phyloP scores from a whole-genome alignment of 2,329 filamentous ascomycete species.

The Colletotrichum spinosum region DNA sequence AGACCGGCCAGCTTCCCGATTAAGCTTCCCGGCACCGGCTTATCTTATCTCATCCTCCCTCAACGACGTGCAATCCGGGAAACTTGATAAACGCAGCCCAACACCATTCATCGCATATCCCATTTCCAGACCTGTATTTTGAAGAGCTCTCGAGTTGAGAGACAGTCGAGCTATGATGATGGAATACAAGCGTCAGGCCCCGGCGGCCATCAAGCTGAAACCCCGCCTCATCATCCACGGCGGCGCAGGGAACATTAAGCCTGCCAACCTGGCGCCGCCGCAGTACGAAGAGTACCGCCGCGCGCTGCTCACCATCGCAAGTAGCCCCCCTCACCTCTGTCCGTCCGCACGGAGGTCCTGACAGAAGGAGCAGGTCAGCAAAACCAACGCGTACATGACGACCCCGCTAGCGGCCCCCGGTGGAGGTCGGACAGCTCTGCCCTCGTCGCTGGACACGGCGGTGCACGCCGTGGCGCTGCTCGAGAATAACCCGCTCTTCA shows the following conservation, averaged over 20 bases:
- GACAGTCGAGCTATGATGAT: slow-evolving; percentile 43
- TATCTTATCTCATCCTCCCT: slow-evolving; percentile 29
- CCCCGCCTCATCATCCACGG: slow-evolving; percentile 78
- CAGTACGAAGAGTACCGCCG: slow-evolving; percentile 69
- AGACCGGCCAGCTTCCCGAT: slow-evolving; percentile 32
- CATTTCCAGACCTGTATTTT: not conserved
- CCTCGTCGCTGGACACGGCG: slow-evolving; percentile 77
- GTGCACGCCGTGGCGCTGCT: slow-evolving; percentile 80
- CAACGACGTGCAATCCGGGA: not conserved
- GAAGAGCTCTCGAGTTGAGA: too few species aligned
- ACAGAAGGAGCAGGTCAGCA: slow-evolving; percentile 51
- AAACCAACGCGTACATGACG: slow-evolving; percentile 60
- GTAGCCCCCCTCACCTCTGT: slow-evolving; percentile 35
- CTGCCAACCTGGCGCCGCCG: slow-evolving; percentile 66
- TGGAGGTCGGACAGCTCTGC: slow-evolving; percentile 40
- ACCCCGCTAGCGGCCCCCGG: slow-evolving; percentile 41
- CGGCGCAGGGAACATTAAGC: slow-evolving; percentile 77
- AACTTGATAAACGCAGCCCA: not conserved
- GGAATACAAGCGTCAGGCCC: slow-evolving; percentile 52
- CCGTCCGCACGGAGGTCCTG: too few species aligned
- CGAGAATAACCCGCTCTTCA: slow-evolving; percentile 86
- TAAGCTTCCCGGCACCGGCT: slow-evolving; percentile 10
- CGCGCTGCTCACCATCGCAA: slow-evolving; percentile 72
- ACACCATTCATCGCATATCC: not conserved
- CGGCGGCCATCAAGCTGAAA: slow-evolving; percentile 45